Evolutionary conservation across 208 protist genomes (phyloP).

Genomic region (Leptomonas seymouri): DNA sequence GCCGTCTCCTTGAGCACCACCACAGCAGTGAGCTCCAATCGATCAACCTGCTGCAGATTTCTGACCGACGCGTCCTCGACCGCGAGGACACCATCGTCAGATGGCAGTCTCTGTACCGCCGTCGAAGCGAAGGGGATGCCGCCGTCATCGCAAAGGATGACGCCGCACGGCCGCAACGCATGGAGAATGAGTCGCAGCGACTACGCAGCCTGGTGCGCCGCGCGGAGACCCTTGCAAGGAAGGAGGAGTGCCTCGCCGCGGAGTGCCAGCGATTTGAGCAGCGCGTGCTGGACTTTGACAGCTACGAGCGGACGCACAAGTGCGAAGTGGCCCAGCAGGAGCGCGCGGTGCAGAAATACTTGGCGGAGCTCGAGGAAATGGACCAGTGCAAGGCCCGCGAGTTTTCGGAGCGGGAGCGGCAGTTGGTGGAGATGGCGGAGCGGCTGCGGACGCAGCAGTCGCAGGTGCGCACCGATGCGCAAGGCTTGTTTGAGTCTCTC

Average conservation of each 20-base stretch:
- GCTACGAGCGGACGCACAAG: constrained; percentile 29
- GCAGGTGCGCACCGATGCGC: constrained; percentile 19
- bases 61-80: constrained; percentile 38
- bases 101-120: constrained; percentile 48
- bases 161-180: constrained; percentile 4
- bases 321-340: constrained; percentile 42
- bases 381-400: constrained; percentile 48
- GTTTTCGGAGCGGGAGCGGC: constrained; percentile 38
- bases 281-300: constrained; percentile 44
- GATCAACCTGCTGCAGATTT: constrained; percentile 33
- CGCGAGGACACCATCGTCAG: constrained; percentile 24
- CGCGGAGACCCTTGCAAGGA: constrained; percentile 31
- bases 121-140: constrained; percentile 22
- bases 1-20: constrained; percentile 50
- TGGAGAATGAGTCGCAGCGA: constrained; percentile 32
- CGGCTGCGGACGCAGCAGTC: constrained; percentile 30
- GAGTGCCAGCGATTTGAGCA: constrained; percentile 44
- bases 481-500: constrained; percentile 34
- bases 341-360: constrained; percentile 47
- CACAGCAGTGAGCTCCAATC: constrained; percentile 29
- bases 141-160: constrained; percentile 3
- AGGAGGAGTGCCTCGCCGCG: constrained; percentile 38
- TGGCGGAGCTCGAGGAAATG: constrained; percentile 58
- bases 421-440: constrained; percentile 44
- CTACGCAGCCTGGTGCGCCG: constrained; percentile 21